Conservation (phyloP, 2,329 filamentous ascomycete species). For the Chaetothyriales sp. region DNA sequence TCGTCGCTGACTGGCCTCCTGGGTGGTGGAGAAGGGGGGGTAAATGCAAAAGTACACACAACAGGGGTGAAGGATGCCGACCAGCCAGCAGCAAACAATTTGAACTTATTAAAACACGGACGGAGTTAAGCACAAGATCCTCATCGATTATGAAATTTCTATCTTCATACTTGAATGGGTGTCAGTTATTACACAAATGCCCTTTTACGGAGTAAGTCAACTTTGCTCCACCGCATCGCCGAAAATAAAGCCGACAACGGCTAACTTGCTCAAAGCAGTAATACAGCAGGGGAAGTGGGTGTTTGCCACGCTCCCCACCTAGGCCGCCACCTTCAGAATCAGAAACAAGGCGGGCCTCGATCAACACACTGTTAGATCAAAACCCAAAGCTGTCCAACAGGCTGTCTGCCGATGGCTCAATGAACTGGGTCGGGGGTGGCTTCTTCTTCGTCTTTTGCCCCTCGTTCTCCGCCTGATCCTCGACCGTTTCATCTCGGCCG, state of each 20-base stretch:
- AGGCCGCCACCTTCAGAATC: too few relatives aligned
- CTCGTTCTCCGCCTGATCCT: conserved; percentile 29
- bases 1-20: too few relatives aligned
- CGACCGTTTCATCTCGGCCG: conserved; percentile 18
- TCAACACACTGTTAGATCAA: conserved; percentile 28
- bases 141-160: too few relatives aligned
- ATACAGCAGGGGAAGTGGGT: not conserved
- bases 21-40: too few relatives aligned
- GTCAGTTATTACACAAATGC: too few relatives aligned
- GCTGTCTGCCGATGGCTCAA: conserved; percentile 83
- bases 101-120: too few relatives aligned
- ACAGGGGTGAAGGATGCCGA: too few relatives aligned
- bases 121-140: too few relatives aligned
- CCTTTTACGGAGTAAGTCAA: not conserved
- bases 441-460: conserved; percentile 31
- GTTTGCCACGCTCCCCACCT: too few relatives aligned
- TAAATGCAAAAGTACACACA: too few relatives aligned
- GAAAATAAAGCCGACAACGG: not conserved
- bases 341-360: not conserved
- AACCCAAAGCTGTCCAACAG: conserved; percentile 90
- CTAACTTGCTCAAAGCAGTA: not conserved
- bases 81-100: too few relatives aligned
- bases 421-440: conserved; percentile 61
- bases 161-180: not conserved
- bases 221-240: not conserved